Evolutionary conservation across 805 yeast genomes (phyloP).

Genomic region (Saturnispora mendoncae): DNA sequence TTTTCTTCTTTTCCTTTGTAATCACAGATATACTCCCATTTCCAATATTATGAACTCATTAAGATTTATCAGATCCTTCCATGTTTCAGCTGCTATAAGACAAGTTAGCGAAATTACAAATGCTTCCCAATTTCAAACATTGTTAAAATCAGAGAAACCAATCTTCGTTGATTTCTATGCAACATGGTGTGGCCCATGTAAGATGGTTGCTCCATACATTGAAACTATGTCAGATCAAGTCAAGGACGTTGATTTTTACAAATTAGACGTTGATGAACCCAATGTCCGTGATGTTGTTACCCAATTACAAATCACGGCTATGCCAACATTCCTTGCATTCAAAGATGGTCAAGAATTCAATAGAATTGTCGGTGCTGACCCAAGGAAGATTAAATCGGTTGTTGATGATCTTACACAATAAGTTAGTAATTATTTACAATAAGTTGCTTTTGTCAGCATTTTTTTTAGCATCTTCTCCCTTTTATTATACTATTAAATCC

Average conservation of each 20-base stretch:
- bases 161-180: slow-evolving; percentile 56
- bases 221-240: slow-evolving; percentile 36
- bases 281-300: slow-evolving; percentile 42
- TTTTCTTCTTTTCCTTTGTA: not conserved
- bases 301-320: slow-evolving; percentile 56
- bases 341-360: slow-evolving; percentile 51
- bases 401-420: slow-evolving; percentile 8
- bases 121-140: slow-evolving; percentile 1
- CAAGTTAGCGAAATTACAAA: slow-evolving; percentile 4
- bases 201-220: slow-evolving; percentile 55
- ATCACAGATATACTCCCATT: not conserved
- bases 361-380: slow-evolving; percentile 59
- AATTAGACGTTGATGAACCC: slow-evolving; percentile 62
- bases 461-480: not conserved
- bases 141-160: slow-evolving; percentile 6
- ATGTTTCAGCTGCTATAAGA: not conserved
- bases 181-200: slow-evolving; percentile 75
- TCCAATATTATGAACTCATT: slow-evolving; percentile 1
- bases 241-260: slow-evolving; percentile 48
- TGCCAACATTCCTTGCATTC: slow-evolving; percentile 66
- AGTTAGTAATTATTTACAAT: not conserved
- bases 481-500: not conserved
- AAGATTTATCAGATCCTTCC: slow-evolving; percentile 9
- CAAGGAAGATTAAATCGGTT: slow-evolving; percentile 16
- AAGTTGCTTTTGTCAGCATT: not conserved